phyloP scores from a whole-genome alignment of 2,329 filamentous ascomycete genomes.

The Phialophora macrospora region DNA sequence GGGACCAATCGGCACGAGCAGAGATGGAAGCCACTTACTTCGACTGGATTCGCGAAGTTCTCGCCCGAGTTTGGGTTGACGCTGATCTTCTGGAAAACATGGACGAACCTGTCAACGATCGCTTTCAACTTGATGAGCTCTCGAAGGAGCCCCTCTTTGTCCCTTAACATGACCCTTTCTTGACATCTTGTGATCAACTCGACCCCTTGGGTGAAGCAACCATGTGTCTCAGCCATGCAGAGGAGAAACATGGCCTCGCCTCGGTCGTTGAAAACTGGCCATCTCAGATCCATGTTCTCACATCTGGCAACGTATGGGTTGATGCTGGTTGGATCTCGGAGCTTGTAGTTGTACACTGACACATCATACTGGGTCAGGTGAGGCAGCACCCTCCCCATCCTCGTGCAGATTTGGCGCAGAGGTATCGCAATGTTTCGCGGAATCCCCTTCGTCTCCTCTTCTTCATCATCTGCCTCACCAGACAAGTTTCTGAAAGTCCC shows the following conservation, averaged over 20 bases:
- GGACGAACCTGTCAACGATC: conserved; percentile 28
- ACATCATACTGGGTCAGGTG: conserved; percentile 30
- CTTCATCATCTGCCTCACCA: conserved; percentile 29
- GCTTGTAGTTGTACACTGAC: conserved; percentile 31
- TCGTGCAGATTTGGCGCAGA: conserved; percentile 26
- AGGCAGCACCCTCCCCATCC: conserved; percentile 27
- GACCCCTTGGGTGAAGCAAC: conserved; percentile 28
- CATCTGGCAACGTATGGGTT: conserved; percentile 29
- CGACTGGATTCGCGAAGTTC: conserved; percentile 31
- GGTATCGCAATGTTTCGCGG: conserved; percentile 29
- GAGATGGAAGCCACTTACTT: conserved; percentile 13
- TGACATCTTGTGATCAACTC: conserved; percentile 30
- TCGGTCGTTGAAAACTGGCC: conserved; percentile 32
- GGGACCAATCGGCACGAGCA: background rate
- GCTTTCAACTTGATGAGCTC: conserved; percentile 28
- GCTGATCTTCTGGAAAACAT: conserved; percentile 31
- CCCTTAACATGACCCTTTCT: conserved; percentile 27
- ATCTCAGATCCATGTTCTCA: conserved; percentile 31
- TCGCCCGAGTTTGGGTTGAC: conserved; percentile 30
- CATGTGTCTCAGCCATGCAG: conserved; percentile 31
- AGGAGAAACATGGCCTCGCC: conserved; percentile 31
- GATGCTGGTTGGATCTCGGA: conserved; percentile 31
- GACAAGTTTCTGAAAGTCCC: conserved; percentile 23
- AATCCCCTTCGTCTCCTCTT: conserved; percentile 29
- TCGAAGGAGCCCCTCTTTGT: conserved; percentile 28